Evolutionary conservation across 2,329 filamentous ascomycete species (phyloP), one percentile per base, ranked within the genome.

Genomic region (Fusarium sp.): DNA sequence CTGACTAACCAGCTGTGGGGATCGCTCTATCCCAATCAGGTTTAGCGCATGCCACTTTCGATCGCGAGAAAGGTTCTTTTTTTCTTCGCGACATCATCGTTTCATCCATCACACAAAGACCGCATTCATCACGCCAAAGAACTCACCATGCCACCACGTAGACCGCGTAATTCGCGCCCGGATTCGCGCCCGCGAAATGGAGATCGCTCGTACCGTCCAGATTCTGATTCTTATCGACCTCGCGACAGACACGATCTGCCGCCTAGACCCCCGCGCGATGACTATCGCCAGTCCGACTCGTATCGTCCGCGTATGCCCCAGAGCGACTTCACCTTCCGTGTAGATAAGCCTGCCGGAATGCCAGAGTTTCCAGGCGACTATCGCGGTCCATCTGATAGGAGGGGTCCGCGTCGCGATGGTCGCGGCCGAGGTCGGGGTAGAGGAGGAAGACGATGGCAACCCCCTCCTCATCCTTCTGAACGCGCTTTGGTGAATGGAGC

Each of bases 281-380:
- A 75, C 19, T 67, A 67, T 31, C 71, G 70, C 9, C 51, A 56
- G 8, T 44, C 51, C 5, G 75, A 78, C 52, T 78, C 75, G 9
- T 78, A 79, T 31, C 73, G 75, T 6, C 74, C 76, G 14, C 69
- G 71, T 31, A 72, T 76, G 15, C 82, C 81, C 2, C 81, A 80
- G 49, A 76, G 85, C 38, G 85, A 88, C 51, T 89, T 89, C 72
- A 86, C 84, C 1, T 89, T 89, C 61, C 84, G 84, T 8, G 77
- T 84, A 42, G 82, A 87, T 13, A 85, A 84, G 51, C 86, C 87
- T 5, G 69, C 82, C 1, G 85, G 85, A 6, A 78, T 88, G 17
- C 76, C 79, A 19, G 79, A 84, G 11, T 71, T 76, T 2, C 68
- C 73, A 19, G 38, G 34, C 11, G 67, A 70, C 15, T 71, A 68